A percentile compares a stretch with the other conserved stretches of the same genome.
Evolutionary conservation across 768 basidiomycete species (phyloP).

Genomic region (Hericium rajendrae): DNA sequence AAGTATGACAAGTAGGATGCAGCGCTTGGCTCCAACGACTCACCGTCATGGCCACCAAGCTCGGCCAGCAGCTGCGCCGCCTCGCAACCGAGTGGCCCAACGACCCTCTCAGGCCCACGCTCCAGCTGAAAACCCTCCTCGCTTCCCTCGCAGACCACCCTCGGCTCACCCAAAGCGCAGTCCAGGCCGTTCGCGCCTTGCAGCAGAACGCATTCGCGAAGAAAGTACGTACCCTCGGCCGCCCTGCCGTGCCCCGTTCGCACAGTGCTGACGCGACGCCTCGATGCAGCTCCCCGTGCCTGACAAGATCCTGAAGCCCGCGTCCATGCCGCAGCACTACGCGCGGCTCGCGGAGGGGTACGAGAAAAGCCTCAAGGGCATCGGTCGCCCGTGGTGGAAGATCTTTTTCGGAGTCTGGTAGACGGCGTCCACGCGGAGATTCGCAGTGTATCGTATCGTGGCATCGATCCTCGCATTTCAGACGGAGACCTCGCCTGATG

Average conservation of each 20-base stretch:
- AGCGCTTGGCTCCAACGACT: background rate
- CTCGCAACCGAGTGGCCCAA: conserved; percentile 57
- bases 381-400: conserved; percentile 78
- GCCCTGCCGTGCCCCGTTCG: background rate
- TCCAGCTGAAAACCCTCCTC: conserved; percentile 63
- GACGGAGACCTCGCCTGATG: too few relatives aligned
- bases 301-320: conserved; percentile 52
- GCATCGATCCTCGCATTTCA: background rate
- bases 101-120: conserved; percentile 70
- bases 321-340: conserved; percentile 67
- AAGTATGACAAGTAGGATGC: background rate
- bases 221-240: conserved; percentile 34
- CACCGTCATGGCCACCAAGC: conserved; percentile 23
- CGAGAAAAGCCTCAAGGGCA: conserved; percentile 68
- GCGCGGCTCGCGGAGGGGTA: conserved; percentile 63
- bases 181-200: conserved; percentile 48
- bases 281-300: conserved; percentile 53
- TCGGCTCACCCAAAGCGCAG: conserved; percentile 49
- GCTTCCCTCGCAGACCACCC: conserved; percentile 60
- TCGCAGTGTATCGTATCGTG: background rate
- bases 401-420: conserved; percentile 72
- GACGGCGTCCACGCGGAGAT: background rate
- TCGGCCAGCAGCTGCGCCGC: conserved; percentile 39
- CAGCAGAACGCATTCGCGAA: conserved; percentile 44
- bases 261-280: background rate